Base-by-base conservation (phyloP, 2,329 filamentous ascomycete genomes). In the Microdochium bolleyi region DNA sequence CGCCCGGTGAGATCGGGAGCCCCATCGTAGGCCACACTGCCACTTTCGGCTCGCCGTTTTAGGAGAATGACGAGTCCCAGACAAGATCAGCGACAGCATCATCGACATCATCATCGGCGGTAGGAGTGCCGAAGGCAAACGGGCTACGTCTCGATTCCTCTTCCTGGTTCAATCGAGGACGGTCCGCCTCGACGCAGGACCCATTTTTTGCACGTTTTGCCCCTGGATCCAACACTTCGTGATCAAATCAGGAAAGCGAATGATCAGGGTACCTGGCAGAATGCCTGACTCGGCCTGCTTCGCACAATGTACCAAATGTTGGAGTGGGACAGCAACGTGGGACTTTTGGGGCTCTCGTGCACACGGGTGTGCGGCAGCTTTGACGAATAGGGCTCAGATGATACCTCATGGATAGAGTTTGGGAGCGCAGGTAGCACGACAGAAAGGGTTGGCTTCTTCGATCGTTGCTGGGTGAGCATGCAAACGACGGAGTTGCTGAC, bases 1-100 rank as follows among this genome's bases (percentile, higher is more conserved):
- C 78, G 7, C 84, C 84, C 2, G 84, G 85, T 30, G 83, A 89
- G 66, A 87, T 89, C 55, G 83, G 85, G 46, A 89, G 85, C 63
- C 86, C 85, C 2, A 46, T 46, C 13, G 41, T 24, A 7, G 41
- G 41, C 16, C 41, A 46, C 41, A 19, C 21, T 46, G 19, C 41
- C 22, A 21, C 41, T 22, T 46, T 46, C 19, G 41, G 41, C 21
- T 46, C 41, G 19, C 41, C 13, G 41, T 46, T 46, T 13, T 46
- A 46, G 41, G 41, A 46, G 41, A 46, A 10, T 46, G 41, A 10
- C 7, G 41, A 19, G n/a, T 13, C 19, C 19, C 11, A 41, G 7
- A 19, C 7, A n/a, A 8, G 11, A 5, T 16, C 14, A 46, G 21
- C 19, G 41, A 46, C 7, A 22, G 16, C 19, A 7, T 3, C n/a